A percentile compares a stretch with the other conserved stretches of the same genome.
Conservation (phyloP, 352 stramenopile genomes). For the Sclerospora graminicola region DNA sequence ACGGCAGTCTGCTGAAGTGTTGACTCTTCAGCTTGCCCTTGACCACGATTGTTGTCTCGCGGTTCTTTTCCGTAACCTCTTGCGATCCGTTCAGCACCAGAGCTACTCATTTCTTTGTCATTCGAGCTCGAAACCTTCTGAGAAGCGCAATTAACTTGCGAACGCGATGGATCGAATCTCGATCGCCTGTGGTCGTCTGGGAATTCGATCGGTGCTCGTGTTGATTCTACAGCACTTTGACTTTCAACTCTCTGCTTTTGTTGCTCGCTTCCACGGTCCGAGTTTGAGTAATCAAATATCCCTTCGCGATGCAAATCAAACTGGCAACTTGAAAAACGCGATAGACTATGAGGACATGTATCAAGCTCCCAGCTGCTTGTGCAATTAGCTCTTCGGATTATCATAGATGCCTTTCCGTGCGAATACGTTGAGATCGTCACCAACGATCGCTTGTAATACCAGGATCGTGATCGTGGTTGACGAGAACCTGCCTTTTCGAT, state of each 20-base stretch:
- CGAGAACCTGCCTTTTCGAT: background rate
- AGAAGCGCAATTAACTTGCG: background rate
- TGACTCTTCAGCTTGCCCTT: background rate
- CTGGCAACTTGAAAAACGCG: background rate
- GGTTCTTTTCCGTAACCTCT: slow-evolving; percentile 1
- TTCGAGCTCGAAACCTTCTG: background rate
- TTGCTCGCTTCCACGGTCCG: slow-evolving; percentile 1
- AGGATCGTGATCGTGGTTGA: slow-evolving; percentile 21
- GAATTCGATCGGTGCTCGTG: slow-evolving; percentile 5
- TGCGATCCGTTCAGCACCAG: background rate
- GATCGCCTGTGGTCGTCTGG: slow-evolving; percentile 15
- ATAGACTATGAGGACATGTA: slow-evolving; percentile 11
- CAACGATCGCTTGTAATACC: slow-evolving; percentile 43
- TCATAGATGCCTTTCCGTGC: slow-evolving; percentile 21
- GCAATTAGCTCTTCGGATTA: slow-evolving; percentile 42
- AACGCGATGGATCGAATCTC: background rate
- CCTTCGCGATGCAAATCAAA: background rate
- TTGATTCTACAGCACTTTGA: background rate
- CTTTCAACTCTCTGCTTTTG: background rate
- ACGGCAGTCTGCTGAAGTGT: slow-evolving; percentile 11
- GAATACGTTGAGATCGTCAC: slow-evolving; percentile 36
- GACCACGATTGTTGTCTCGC: background rate
- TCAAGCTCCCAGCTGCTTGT: slow-evolving; percentile 39
- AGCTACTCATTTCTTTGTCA: background rate
- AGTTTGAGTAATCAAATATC: background rate